phyloP scores from a whole-genome alignment of 2,329 filamentous ascomycete species.

The Colletotrichum tropicale region DNA sequence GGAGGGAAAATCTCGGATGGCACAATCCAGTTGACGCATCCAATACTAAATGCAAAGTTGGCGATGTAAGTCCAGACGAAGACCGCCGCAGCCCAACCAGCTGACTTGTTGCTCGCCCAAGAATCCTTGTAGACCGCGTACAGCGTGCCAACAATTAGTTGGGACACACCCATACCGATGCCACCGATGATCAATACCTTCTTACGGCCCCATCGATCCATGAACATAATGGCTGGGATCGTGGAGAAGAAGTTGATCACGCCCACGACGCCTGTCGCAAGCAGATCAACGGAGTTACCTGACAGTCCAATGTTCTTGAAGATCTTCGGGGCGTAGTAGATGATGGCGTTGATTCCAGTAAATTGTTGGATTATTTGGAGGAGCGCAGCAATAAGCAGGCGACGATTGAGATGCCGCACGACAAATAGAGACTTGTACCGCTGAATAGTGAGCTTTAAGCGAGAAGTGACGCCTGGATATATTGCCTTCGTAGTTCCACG shows the following conservation, averaged over 20 bases:
- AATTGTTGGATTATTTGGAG: conserved; percentile 65
- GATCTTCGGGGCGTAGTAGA: conserved; percentile 53
- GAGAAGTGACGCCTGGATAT: conserved; percentile 26
- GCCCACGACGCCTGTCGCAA: conserved; percentile 63
- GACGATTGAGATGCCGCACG: conserved; percentile 35
- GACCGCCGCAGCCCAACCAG: conserved; percentile 63
- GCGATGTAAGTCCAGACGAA: conserved; percentile 62
- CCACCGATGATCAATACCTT: conserved; percentile 36
- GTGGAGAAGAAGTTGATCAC: conserved; percentile 56
- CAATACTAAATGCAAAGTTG: conserved; percentile 35
- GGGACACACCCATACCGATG: conserved; percentile 39
- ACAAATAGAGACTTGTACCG: conserved; percentile 31
- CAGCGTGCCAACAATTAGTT: conserved; percentile 61
- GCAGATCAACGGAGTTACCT: conserved; percentile 46
- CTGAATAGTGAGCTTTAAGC: conserved; percentile 10
- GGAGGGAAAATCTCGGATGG: conserved; percentile 59
- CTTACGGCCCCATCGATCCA: conserved; percentile 51
- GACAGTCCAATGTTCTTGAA: conserved; percentile 47
- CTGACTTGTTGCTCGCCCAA: conserved; percentile 49
- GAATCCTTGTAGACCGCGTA: conserved; percentile 51
- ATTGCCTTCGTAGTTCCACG: conserved; percentile 28
- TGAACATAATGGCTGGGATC: conserved; percentile 39
- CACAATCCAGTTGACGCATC: conserved; percentile 60
- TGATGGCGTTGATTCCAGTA: conserved; percentile 38
- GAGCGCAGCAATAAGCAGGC: conserved; percentile 42